These are phyloP conservation scores for Ascoidea asiatica DNA, from an alignment of 805 yeast genomes.

Conservation along the genomic window DNA sequence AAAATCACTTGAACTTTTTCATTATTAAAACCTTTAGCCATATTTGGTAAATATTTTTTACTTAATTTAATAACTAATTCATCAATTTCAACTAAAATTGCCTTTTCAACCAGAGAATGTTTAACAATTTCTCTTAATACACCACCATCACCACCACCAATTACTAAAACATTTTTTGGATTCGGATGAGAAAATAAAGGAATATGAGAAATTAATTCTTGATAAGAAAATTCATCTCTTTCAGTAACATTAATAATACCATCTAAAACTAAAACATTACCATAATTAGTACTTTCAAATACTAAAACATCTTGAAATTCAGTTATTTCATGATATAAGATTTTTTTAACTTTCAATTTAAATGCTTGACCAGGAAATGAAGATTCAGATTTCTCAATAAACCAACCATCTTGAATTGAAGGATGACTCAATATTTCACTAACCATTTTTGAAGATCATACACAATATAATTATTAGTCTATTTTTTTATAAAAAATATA, in stretches of 20 bases:
- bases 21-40: slow-evolving; percentile 74
- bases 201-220: slow-evolving; percentile 95
- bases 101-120: slow-evolving; percentile 77
- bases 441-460: no score
- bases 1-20: slow-evolving; percentile 85
- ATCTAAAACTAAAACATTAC: slow-evolving; percentile 89
- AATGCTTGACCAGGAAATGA: slow-evolving; percentile 99
- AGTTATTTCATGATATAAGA: slow-evolving; percentile 74
- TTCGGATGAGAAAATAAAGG: slow-evolving; percentile 88
- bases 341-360: slow-evolving; percentile 77
- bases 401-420: slow-evolving; percentile 68
- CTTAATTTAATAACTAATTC: slow-evolving; percentile 83
- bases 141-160: slow-evolving; percentile 99
- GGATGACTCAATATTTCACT: no score
- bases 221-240: slow-evolving; percentile 94
- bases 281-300: slow-evolving; percentile 86
- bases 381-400: slow-evolving; percentile 85
- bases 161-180: slow-evolving; percentile 86
- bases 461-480: no score
- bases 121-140: slow-evolving; percentile 90
- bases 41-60: slow-evolving; percentile 75
- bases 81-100: slow-evolving; percentile 88
- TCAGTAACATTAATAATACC: slow-evolving; percentile 94
- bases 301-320: slow-evolving; percentile 89
- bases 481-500: no score